phyloP scores from a whole-genome alignment of 2,329 filamentous ascomycete genomes.

The Pseudocercospora ulei region DNA sequence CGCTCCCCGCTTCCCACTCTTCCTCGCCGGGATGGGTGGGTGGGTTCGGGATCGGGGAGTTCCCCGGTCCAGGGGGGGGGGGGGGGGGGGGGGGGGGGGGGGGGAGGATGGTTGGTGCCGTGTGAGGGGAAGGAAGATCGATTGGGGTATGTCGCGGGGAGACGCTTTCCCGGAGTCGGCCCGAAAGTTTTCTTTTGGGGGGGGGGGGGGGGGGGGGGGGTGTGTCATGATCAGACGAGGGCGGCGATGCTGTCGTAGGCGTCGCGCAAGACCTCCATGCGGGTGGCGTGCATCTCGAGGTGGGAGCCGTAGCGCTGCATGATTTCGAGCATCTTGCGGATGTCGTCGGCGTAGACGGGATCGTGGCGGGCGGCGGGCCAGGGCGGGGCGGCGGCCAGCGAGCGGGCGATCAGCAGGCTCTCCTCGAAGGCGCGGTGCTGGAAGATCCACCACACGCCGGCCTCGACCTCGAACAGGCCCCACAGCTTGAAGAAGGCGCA shows the following conservation, averaged over 20 bases:
- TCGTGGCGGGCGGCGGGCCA: too few species aligned
- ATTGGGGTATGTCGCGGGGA: too few species aligned
- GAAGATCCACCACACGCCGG: conserved; percentile 75
- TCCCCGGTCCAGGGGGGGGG: too few species aligned
- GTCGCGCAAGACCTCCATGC: conserved; percentile 40
- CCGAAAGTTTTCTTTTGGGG: too few species aligned
- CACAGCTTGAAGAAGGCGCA: conserved; percentile 65
- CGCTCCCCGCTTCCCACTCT: too few species aligned
- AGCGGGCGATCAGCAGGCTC: conserved; percentile 36
- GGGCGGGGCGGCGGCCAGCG: conserved; percentile 17
- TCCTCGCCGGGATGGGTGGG: too few species aligned
- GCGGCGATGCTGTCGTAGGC: conserved; percentile 35
- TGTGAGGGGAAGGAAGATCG: too few species aligned
- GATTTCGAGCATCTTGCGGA: conserved; percentile 40
- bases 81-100: too few species aligned
- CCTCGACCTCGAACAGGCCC: conserved; percentile 58
- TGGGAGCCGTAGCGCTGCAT: conserved; percentile 39
- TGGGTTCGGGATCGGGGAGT: too few species aligned
- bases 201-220: too few species aligned
- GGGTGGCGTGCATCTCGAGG: conserved; percentile 42
- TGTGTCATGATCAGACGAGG: conserved; percentile 22
- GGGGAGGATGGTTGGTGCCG: too few species aligned
- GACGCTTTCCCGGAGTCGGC: too few species aligned
- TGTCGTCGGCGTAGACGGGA: conserved; percentile 31
- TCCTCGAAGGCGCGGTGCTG: conserved; percentile 73